Conservation (phyloP, 352 stramenopile genomes). For the Phytophthora hybrid region DNA sequence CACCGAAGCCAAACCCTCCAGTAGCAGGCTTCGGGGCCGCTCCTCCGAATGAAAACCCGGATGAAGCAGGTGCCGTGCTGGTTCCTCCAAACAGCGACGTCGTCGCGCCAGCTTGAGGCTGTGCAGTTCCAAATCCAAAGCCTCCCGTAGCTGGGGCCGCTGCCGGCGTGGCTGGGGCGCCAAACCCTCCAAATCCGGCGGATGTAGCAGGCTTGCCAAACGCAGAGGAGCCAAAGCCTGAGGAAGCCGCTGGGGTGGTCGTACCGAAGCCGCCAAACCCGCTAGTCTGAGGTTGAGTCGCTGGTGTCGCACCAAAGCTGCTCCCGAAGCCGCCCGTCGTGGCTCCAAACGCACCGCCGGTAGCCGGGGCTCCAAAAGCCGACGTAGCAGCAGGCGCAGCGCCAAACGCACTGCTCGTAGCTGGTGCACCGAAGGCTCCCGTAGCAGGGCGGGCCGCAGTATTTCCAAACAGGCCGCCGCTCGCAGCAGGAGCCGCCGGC, state of each 20-base stretch:
- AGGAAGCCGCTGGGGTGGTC: slow-evolving; percentile 40
- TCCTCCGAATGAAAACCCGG: slow-evolving; percentile 55
- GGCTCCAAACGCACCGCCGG: slow-evolving; percentile 50
- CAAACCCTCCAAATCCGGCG: slow-evolving; percentile 50
- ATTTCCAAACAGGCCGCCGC: slow-evolving; percentile 49
- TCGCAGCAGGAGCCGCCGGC: slow-evolving; percentile 40
- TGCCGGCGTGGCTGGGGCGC: slow-evolving; percentile 34
- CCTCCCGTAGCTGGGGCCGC: slow-evolving; percentile 44
- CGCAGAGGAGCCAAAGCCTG: slow-evolving; percentile 51
- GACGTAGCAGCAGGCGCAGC: slow-evolving; percentile 40
- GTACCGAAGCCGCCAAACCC: slow-evolving; percentile 67
- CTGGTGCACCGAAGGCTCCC: slow-evolving; percentile 49
- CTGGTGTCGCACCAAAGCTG: slow-evolving; percentile 58
- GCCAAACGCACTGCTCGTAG: slow-evolving; percentile 54
- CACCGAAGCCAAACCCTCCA: slow-evolving; percentile 57
- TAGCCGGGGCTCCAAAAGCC: slow-evolving; percentile 47
- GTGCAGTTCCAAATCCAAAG: slow-evolving; percentile 50
- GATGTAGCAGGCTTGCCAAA: slow-evolving; percentile 58
- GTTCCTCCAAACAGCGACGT: slow-evolving; percentile 58
- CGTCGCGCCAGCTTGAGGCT: slow-evolving; percentile 39
- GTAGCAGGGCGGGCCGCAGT: slow-evolving; percentile 29
- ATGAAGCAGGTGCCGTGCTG: slow-evolving; percentile 32
- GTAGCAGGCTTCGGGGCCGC: slow-evolving; percentile 43
- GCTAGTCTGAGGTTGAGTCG: slow-evolving; percentile 43
- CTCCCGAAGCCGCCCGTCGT: slow-evolving; percentile 54